Percentiles rank a stretch among this genome's conserved stretches.
Conservation (phyloP, 2,329 filamentous ascomycete genomes). For the Arthrinium phaeospermum region DNA sequence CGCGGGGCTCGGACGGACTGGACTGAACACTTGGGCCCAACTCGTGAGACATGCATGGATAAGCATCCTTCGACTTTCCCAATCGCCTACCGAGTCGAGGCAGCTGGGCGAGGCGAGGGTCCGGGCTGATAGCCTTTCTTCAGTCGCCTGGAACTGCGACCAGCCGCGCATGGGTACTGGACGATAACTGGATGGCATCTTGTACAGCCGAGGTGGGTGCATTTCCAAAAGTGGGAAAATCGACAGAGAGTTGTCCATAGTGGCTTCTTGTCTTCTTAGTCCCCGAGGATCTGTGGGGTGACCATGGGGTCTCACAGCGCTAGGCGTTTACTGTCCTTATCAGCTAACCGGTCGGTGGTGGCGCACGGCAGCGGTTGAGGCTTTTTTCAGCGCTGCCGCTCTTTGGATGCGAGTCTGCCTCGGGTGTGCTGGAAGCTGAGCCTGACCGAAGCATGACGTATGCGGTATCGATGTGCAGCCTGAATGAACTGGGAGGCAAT, state of each 20-base stretch:
- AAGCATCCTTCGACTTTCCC: neutral
- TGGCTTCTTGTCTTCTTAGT: neutral
- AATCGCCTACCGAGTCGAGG: neutral
- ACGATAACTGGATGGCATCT: neutral
- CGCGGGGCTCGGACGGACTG: neutral
- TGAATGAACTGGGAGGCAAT: neutral
- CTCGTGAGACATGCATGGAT: constrained; percentile 3
- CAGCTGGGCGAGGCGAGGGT: neutral
- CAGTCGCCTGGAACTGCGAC: neutral
- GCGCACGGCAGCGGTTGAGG: constrained; percentile 6
- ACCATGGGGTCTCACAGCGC: neutral
- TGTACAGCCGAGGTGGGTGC: neutral
- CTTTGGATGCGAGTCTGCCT: neutral
- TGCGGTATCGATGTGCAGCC: neutral
- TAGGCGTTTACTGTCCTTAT: neutral
- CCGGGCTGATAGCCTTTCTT: neutral
- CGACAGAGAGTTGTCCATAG: neutral
- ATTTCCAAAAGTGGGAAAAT: neutral
- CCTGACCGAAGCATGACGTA: neutral
- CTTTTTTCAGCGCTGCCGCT: neutral
- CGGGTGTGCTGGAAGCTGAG: neutral
- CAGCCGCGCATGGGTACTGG: neutral
- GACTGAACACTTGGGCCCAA: neutral
- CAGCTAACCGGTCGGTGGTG: neutral
- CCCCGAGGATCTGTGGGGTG: neutral